Evolutionary conservation across 2,329 filamentous ascomycete genomes (phyloP).

Genomic region (Diaporthe sp.): DNA sequence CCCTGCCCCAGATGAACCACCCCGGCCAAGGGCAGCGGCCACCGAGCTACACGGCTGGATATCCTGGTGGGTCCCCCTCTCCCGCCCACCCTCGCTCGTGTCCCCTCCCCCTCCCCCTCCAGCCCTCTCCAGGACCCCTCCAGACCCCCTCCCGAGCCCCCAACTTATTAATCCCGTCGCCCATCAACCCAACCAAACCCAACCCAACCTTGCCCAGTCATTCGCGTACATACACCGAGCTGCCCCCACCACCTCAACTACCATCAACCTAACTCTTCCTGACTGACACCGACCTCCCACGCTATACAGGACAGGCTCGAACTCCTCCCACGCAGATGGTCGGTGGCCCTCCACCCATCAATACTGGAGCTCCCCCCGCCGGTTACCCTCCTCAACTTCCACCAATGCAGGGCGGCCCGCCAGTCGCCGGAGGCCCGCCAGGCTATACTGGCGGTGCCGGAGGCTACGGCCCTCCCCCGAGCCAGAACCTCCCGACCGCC

Average conservation of each 20-base stretch:
- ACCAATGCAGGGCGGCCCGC: slow-evolving; percentile 55
- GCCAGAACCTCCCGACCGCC: slow-evolving; percentile 52
- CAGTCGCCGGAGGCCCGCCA: slow-evolving; percentile 59
- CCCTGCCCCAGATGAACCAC: slow-evolving; percentile 74
- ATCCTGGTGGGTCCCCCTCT: slow-evolving; percentile 41
- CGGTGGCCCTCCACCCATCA: slow-evolving; percentile 76
- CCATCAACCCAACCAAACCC: slow-evolving; percentile 57
- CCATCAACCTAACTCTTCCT: slow-evolving; percentile 54
- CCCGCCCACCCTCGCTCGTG: slow-evolving; percentile 7
- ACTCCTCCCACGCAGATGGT: slow-evolving; percentile 73
- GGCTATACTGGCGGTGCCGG: slow-evolving; percentile 60
- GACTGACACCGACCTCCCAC: slow-evolving; percentile 66
- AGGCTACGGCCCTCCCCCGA: slow-evolving; percentile 59
- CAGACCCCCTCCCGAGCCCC: slow-evolving; percentile 12
- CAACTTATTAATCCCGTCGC: slow-evolving; percentile 54
- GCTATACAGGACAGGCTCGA: slow-evolving; percentile 62
- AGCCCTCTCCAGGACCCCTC: slow-evolving; percentile 1
- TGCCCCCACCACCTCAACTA: not conserved
- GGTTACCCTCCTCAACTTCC: slow-evolving; percentile 72
- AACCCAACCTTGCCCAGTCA: slow-evolving; percentile 40
- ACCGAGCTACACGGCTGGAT: slow-evolving; percentile 71
- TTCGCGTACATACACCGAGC: not conserved
- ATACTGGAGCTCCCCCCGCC: slow-evolving; percentile 68
- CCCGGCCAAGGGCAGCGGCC: slow-evolving; percentile 71
- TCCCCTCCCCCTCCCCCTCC: slow-evolving; percentile 53